Base-by-base conservation (phyloP, 805 yeast genomes). In the Hanseniaspora nectarophila region DNA sequence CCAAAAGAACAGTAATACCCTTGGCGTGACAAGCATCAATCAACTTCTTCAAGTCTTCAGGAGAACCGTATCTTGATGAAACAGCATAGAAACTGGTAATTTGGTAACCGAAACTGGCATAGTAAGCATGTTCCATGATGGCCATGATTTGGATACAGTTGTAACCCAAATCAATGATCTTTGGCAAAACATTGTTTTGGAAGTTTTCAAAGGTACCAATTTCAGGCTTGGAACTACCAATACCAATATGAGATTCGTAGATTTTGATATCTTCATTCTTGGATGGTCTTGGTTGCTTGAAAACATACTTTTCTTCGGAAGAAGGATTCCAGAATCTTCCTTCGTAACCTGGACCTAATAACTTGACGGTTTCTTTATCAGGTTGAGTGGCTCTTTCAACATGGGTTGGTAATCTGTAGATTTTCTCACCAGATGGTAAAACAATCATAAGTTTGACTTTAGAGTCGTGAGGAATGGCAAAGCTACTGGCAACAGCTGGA, bases 61-160 rank as follows among this genome's bases (percentile, higher is more conserved):
- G 97, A 0, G 96, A 79, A 28, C 98, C 98, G 60, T 73, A 92
- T 56, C 98, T 75, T 7, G 97, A 89, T 50, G 92, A 81, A 23
- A 77, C 73, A 1, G 97, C 97, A 65, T 85, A 90, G 64, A 90
- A 92, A 55, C 82, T 85, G 21, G 97, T 89, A 26, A 90, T 81
- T 67, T 90, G 98, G 65, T 90, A 90, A n/a, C 98, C 98, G 65
- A 90, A 90, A 2, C 95, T 86, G 1, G 97, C 98, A 65, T 90
- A 90, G 65, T 90, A 90, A 1, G 98, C 97, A 65, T 90, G 98
- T 67, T 90, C 98, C 98, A 90, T 90, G 42, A 90, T 76, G 0
- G 98, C 97, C 98, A 90, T 90, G 62, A 90, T 73, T 68, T 90
- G 98, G 60, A 90, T 83, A 4, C 95, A 81, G 66, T 92, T 87